Conservation (phyloP, 1,139 yeast genomes). For the Yamadazyma diddensiae region DNA sequence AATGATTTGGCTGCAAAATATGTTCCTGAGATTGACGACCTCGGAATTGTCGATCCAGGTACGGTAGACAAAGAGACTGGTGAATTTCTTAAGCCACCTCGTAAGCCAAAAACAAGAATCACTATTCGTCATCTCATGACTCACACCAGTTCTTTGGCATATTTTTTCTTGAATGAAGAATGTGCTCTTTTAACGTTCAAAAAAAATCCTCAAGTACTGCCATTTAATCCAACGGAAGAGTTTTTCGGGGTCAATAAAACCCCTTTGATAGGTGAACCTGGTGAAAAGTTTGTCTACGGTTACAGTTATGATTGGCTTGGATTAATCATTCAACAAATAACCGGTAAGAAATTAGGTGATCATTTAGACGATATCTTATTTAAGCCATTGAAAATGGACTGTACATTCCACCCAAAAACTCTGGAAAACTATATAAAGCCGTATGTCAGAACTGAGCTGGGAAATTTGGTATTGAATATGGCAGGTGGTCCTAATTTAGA, state of each 20-base stretch:
- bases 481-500: constrained; percentile 19
- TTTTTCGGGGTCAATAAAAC: constrained; percentile 26
- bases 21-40: constrained; percentile 38
- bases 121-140: constrained; percentile 48
- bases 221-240: constrained; percentile 21
- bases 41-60: constrained; percentile 39
- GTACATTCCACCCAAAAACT: constrained; percentile 33
- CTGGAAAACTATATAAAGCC: constrained; percentile 23
- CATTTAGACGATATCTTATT: constrained; percentile 39
- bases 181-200: constrained; percentile 8
- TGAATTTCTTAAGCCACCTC: constrained; percentile 25
- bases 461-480: constrained; percentile 13
- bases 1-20: constrained; percentile 41
- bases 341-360: constrained; percentile 42
- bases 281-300: constrained; percentile 51
- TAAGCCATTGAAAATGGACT: constrained; percentile 43
- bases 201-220: constrained; percentile 10
- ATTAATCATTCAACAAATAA: constrained; percentile 37
- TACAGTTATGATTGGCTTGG: constrained; percentile 55
- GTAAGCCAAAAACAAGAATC: constrained; percentile 32
- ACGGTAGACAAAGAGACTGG: constrained; percentile 33
- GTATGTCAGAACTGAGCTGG: constrained; percentile 21
- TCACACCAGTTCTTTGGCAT: constrained; percentile 53
- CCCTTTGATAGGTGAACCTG: constrained; percentile 54
- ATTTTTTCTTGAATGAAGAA: constrained; percentile 34